Conservation (phyloP, 2,329 filamentous ascomycete species). For the Volutella citrinella region DNA sequence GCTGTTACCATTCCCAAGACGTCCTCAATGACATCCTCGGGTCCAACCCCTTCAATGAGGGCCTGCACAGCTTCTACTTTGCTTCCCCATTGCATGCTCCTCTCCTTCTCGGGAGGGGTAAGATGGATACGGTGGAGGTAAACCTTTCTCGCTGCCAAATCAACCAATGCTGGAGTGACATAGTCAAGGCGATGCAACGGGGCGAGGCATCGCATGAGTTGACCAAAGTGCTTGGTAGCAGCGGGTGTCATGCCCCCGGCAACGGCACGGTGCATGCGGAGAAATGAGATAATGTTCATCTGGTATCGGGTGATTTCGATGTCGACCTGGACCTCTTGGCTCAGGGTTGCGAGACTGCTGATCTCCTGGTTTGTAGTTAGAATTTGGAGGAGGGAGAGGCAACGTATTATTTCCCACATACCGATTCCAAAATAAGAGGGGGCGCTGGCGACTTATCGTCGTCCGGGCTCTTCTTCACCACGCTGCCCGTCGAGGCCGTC, state of each 20-base stretch:
- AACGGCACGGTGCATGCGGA: conserved; percentile 84
- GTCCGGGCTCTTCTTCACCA: conserved; percentile 38
- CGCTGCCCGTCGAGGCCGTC: conserved; percentile 40
- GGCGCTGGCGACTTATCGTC: conserved; percentile 17
- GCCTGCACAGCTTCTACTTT: conserved; percentile 65
- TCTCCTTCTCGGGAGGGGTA: conserved; percentile 66
- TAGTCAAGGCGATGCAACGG: conserved; percentile 78
- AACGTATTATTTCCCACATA: too few species aligned
- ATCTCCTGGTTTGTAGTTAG: too few species aligned
- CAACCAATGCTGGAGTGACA: conserved; percentile 79
- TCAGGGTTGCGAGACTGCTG: conserved; percentile 55
- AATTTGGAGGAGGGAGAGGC: too few species aligned
- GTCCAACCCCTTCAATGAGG: conserved; percentile 59
- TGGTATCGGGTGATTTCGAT: conserved; percentile 81
- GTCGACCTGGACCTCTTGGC: conserved; percentile 59
- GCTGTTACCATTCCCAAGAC: conserved; percentile 56
- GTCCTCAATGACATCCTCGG: conserved; percentile 64
- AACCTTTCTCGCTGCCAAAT: conserved; percentile 78
- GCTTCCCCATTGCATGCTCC: conserved; percentile 93
- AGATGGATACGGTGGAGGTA: conserved; percentile 82
- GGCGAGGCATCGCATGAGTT: conserved; percentile 69
- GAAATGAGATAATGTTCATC: conserved; percentile 82
- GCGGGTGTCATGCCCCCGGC: conserved; percentile 71
- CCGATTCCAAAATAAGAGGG: conserved; percentile 41
- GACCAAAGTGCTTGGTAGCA: conserved; percentile 74